phyloP scores from a whole-genome alignment of 768 basidiomycete species.

The Boletus huronensis region DNA sequence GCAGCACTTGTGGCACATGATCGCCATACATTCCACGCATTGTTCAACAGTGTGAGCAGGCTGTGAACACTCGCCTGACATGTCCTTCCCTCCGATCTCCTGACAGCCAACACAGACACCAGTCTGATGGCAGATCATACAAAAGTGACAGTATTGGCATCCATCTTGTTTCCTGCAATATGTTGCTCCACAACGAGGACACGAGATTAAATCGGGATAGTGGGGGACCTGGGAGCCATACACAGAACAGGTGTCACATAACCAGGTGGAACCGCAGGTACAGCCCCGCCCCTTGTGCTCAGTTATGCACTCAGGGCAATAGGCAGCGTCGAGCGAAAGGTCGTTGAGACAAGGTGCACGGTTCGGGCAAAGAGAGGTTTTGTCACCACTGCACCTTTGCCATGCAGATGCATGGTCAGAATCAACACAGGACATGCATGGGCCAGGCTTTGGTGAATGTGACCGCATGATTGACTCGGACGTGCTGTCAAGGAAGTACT shows the following conservation, averaged over 20 bases:
- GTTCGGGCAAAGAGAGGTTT: background rate
- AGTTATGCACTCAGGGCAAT: background rate
- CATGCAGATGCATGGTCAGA: background rate
- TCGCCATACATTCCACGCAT: no score
- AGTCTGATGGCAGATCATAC: background rate
- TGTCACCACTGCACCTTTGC: background rate
- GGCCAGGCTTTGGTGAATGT: background rate
- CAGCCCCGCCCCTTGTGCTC: background rate
- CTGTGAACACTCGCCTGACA: no score
- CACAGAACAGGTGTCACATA: background rate
- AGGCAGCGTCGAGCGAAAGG: background rate
- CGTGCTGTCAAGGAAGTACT: background rate
- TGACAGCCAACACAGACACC: background rate
- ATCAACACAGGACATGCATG: background rate
- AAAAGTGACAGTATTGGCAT: background rate
- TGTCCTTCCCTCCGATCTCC: background rate
- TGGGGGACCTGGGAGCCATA: background rate
- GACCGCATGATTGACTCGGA: background rate
- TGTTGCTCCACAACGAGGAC: background rate
- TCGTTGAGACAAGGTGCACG: background rate
- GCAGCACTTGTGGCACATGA: no score
- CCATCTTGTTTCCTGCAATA: background rate
- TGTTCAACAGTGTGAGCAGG: no score
- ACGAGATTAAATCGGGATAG: background rate
- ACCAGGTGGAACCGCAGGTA: background rate